Evolutionary conservation across 768 basidiomycete species (phyloP), one percentile per base, ranked within the genome.

Genomic region (Podaxis rugospora): DNA sequence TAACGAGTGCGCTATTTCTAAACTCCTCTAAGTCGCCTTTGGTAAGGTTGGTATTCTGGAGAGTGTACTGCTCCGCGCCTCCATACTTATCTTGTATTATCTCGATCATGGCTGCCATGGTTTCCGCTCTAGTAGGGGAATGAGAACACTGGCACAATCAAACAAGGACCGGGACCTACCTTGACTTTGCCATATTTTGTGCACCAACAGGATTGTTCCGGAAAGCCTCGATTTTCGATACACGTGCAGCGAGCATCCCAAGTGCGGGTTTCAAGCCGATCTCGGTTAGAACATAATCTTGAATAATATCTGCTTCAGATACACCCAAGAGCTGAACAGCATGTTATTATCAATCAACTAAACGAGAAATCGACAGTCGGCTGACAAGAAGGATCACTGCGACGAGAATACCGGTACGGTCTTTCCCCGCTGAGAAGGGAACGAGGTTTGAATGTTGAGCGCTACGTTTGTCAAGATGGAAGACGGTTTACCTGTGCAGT

Each of bases 211-310:
- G 71, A 59, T 75, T 76, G 25, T 77, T 71, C 5, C 68, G 67
- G 54, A 69, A 71, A 2, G 68, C 67, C 7, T 69, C 64, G 18
- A 71, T 64, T 16, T 73, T 66, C 49, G 69, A 61, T 55, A 76
- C 71, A 13, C 75, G 73, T 14, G 59, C 67, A 2, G 69, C 62
- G 16, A 82, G 59, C 40, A 71, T 57, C 3, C 70, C 67, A 11
- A 71, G 51, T 10, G 65, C 66, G 4, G 78, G 76, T 57, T 72
- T 70, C 14, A 78, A 69, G 2, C 78, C 79, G 27, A 72, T 51
- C 14, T 70, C 68, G 2, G 79, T 76, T 51, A 80, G 66, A 1
- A 70, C 66, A 59, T 82, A 81, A 60, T 81, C 79, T 14, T 70
- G 66, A 7, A 68, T 66, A 39, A 82, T 78, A 35, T 72, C 70